Conservation (phyloP, 495 filamentous ascomycete species). For the Podospora pseudoanserina region DNA sequence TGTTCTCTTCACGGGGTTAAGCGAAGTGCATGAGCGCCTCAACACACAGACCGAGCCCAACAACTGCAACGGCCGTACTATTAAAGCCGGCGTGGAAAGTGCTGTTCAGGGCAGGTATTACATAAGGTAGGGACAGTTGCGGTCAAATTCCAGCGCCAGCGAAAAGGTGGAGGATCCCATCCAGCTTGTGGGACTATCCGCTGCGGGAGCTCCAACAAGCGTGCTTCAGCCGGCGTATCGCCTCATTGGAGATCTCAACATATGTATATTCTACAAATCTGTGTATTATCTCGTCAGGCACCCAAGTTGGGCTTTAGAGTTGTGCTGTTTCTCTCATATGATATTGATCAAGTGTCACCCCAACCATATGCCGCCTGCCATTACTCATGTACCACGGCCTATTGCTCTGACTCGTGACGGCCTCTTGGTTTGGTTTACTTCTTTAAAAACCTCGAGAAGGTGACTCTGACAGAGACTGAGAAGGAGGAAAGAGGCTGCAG, state of each 20-base stretch:
- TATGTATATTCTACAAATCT: neutral
- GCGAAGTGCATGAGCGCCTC: constrained; percentile 1
- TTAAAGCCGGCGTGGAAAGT: neutral
- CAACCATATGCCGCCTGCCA: neutral
- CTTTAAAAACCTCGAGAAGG: neutral
- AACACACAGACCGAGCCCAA: constrained; percentile 5
- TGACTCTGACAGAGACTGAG: neutral
- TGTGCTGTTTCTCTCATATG: neutral
- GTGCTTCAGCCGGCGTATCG: constrained; percentile 17
- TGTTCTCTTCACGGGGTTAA: constrained; percentile 13
- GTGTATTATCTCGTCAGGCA: neutral
- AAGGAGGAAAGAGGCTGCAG: neutral
- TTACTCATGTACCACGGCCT: neutral
- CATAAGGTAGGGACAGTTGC: neutral
- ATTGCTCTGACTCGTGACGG: neutral
- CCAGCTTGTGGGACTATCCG: neutral
- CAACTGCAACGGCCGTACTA: constrained; percentile 2
- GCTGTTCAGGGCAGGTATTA: neutral
- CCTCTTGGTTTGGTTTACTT: neutral
- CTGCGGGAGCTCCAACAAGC: neutral
- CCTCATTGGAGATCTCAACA: constrained; percentile 11
- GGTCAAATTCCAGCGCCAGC: neutral
- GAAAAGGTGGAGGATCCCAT: neutral
- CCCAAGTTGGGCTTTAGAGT: neutral
- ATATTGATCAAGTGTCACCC: neutral